Evolutionary conservation across 192 early-diverging fungal species (phyloP).

Genomic region (Backusella tarrabulga): DNA sequence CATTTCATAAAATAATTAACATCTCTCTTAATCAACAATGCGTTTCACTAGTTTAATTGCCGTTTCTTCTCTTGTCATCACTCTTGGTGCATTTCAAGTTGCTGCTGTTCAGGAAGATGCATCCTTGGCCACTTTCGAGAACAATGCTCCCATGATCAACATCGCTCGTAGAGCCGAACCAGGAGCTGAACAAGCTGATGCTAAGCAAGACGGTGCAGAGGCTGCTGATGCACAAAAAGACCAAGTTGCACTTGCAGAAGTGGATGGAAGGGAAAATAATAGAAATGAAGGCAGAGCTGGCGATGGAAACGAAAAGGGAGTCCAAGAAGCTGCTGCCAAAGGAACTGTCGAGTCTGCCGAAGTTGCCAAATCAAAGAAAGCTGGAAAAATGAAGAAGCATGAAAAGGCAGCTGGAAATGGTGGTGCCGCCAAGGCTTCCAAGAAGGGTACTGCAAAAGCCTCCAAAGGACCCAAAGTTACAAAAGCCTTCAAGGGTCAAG

Average conservation of each 20-base stretch:
- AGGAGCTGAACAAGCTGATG: background rate
- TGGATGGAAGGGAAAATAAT: background rate
- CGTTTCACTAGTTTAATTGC: conserved; percentile 8
- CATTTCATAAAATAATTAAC: background rate
- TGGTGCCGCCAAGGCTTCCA: background rate
- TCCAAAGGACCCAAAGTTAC: background rate
- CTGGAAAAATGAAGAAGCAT: background rate
- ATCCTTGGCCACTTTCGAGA: background rate
- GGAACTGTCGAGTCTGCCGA: background rate
- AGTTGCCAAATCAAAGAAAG: background rate
- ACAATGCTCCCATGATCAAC: background rate
- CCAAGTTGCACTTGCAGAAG: background rate
- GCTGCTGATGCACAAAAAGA: background rate
- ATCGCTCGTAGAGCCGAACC: background rate
- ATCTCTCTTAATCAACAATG: background rate
- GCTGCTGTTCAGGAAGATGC: background rate
- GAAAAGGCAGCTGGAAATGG: background rate
- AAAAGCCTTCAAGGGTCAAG: background rate
- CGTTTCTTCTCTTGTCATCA: background rate
- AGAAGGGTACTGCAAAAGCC: background rate
- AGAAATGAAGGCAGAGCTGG: background rate
- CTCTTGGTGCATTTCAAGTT: background rate
- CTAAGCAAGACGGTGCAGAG: background rate
- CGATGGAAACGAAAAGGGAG: background rate
- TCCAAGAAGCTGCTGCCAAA: background rate